Conservation (phyloP, 1,284 basidiomycete species). For the Ustilago lituana region DNA sequence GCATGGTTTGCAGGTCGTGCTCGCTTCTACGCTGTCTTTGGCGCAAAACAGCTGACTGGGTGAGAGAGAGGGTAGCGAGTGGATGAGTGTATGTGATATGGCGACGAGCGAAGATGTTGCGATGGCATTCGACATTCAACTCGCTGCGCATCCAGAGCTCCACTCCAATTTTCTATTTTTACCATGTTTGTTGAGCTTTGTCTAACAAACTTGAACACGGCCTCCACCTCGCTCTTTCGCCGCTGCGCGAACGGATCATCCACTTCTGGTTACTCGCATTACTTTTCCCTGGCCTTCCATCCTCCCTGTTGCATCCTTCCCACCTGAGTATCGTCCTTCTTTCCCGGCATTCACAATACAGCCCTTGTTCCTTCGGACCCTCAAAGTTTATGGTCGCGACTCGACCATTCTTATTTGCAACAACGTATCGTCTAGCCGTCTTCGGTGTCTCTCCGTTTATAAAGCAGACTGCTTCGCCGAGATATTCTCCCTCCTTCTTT, state of each 20-base stretch:
- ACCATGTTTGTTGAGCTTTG: too few species aligned
- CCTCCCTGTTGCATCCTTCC: not conserved
- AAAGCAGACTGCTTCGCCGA: too few species aligned
- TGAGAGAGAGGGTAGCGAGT: too few species aligned
- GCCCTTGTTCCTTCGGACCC: too few species aligned
- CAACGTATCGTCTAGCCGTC: not conserved
- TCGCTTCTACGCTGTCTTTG: too few species aligned
- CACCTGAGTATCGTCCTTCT: not conserved
- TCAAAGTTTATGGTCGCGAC: not conserved
- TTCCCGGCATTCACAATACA: too few species aligned
- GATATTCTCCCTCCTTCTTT: not conserved
- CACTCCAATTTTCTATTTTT: too few species aligned
- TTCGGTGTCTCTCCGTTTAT: not conserved
- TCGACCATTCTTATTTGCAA: not conserved
- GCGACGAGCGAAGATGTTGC: too few species aligned
- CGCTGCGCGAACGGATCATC: constrained; percentile 13
- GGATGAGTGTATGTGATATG: too few species aligned
- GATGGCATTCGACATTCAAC: too few species aligned
- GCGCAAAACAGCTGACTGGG: too few species aligned
- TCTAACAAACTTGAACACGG: not conserved
- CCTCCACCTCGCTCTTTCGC: constrained; percentile 13
- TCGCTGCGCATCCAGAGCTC: constrained; percentile 2
- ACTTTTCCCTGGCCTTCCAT: not conserved
- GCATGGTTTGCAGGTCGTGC: constrained; percentile 16
- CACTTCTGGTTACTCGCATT: too few species aligned